Base-by-base conservation (phyloP, 2,329 filamentous ascomycete genomes). In the Colletotrichum godetiae region DNA sequence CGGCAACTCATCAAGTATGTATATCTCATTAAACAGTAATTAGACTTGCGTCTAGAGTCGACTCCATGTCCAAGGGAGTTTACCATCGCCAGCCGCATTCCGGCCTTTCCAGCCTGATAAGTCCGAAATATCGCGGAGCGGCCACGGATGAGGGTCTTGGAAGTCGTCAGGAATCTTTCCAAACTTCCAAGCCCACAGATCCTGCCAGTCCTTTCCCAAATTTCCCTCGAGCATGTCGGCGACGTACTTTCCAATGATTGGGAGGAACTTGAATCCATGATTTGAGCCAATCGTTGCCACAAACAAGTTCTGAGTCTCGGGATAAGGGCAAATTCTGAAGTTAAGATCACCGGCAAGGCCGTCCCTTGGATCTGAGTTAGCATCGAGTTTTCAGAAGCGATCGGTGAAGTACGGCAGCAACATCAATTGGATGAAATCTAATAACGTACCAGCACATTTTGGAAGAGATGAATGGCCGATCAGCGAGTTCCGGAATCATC, bases 181-280 rank as follows among this genome's bases (percentile, higher is more conserved):
- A 37, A 67, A 65, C 63, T 78, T 78, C 75, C 76, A 77, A 5
- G 52, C 59, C 87, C 87, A 88, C 55, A 86, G 72, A 15, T 82
- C 74, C 11, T 70, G 75, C 59, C 86, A 77, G 49, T 84, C 85
- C 1, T 80, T n/a, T 81, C 82, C 76, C 19, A 88, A 79, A 1
- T 75, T 82, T 2, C 83, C 84, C 75, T 86, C 82, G 11, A 88
- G 75, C 12, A 84, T 83, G 73, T 86, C 83, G 42, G 86, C 82
- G 68, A 89, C 81, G 76, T 87, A 87, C 63, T 87, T 85, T 13
- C 87, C 87, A n/a, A 89, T 80, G 15, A 88, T 82, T 46, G 87
- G 87, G 72, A 88, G 81, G 80, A 89, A 88, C 75, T 89, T 89
- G 79, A 84, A 89, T 10, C 79, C 87, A 69, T 89, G 87, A n/a